These are phyloP conservation scores for Mortierella sp. DNA, from an alignment of 371 early-diverging fungal species.

Conservation along the genomic window DNA sequence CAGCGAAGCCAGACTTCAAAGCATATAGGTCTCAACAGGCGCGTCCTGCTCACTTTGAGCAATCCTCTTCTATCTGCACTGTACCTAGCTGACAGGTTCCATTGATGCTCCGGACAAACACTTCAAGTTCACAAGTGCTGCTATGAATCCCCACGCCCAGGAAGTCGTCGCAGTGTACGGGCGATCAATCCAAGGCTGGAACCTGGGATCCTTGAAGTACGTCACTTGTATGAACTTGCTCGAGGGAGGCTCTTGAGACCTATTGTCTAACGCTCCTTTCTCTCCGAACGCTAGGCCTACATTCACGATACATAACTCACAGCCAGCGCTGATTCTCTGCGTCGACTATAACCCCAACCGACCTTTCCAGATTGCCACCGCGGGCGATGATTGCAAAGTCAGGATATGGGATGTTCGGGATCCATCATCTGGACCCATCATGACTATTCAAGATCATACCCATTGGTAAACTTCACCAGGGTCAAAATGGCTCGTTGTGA, in stretches of 20 bases:
- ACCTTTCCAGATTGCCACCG: constrained; percentile 82
- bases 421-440: constrained; percentile 57
- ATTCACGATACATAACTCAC: constrained; percentile 65
- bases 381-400: constrained; percentile 86
- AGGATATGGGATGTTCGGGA: constrained; percentile 88
- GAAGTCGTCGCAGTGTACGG: constrained; percentile 71
- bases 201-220: constrained; percentile 65
- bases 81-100: constrained; percentile 29
- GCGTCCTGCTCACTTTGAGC: background rate
- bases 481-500: no score
- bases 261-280: no score
- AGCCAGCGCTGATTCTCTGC: constrained; percentile 73
- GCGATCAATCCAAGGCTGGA: constrained; percentile 74
- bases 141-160: constrained; percentile 79
- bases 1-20: background rate
- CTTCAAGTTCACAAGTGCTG: constrained; percentile 63
- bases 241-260: no score
- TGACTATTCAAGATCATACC: constrained; percentile 78
- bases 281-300: constrained; percentile 30
- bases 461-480: constrained; percentile 74
- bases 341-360: constrained; percentile 89
- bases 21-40: no score
- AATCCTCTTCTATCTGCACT: background rate
- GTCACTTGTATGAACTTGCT: background rate
- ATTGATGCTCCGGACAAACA: constrained; percentile 33